Evolutionary conservation across 306 rosid genomes (phyloP), one percentile per base, ranked within the genome.

Genomic region (Vigna radiata): DNA sequence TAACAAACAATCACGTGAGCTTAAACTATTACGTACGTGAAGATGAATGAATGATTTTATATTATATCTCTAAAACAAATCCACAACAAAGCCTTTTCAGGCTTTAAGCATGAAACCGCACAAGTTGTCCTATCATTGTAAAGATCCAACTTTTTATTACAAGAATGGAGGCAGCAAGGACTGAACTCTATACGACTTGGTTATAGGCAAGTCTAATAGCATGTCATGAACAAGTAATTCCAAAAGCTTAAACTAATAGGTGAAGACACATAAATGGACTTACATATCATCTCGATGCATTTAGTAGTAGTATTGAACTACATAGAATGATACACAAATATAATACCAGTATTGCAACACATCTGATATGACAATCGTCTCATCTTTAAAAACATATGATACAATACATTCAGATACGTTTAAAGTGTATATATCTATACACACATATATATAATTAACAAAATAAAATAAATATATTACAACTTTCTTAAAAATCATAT

Each of bases 251-350:
- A 43, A 3, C 14, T 44, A 44, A 11, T 54, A 54, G 29, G 60
- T 54, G 46, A 49, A 31, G 29, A 17, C 31, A 47, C 77, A 19
- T 62, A 49, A 77, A 11, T 37, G 68, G n/a, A 66, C 15, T 58
- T 69, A 79, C 21, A 75, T 52, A 41, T 44, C 49, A 44, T 49
- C 9, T 15, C 54, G n/a, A 16, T 7, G 3, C 19, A 49, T 6
- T 15, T 49, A 49, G 9, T 5, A 49, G 9, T 5, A 41, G 6
- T 49, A 12, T 41, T 41, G 54, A 2, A 25, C n/a, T 10, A 56
- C 13, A 56, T 21, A 12, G 5, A 3, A 29, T 29, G 33, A 29
- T 29, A 29, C 33, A 29, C 33, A 29, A 29, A 29, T 29, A 29
- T 29, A 29, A 29, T 29, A 29, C 33, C 33, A 29, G 33, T 29